Percentiles rank a stretch among this genome's conserved stretches.
Evolutionary conservation across 805 yeast genomes (phyloP).

Genomic region (Hanseniaspora guilliermondii): DNA sequence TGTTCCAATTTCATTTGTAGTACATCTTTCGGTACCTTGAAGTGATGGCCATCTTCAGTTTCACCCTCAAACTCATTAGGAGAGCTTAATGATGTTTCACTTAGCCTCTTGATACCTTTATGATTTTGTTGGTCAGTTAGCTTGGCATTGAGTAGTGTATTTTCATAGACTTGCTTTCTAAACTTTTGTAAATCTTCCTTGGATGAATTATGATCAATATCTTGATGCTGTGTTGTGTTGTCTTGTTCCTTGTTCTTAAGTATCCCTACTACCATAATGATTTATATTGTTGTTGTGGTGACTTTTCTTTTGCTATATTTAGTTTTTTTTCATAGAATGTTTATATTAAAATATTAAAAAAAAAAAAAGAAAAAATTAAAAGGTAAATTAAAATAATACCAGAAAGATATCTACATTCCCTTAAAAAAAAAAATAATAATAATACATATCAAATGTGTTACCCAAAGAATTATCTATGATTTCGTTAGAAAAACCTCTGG

Average conservation of each 20-base stretch:
- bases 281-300: background rate
- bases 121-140: conserved; percentile 22
- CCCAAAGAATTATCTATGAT: too few relatives aligned
- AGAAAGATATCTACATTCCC: too few relatives aligned
- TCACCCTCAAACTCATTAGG: background rate
- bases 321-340: too few relatives aligned
- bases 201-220: conserved; percentile 18
- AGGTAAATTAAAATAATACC: too few relatives aligned
- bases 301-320: too few relatives aligned
- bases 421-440: too few relatives aligned
- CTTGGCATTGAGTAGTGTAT: conserved; percentile 65
- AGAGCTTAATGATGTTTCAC: conserved; percentile 16
- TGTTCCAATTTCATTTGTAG: conserved; percentile 23
- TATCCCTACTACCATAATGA: conserved; percentile 31
- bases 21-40: conserved; percentile 25
- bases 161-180: conserved; percentile 63
- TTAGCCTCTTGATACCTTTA: conserved; percentile 19
- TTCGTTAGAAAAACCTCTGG: too few relatives aligned
- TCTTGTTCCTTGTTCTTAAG: conserved; percentile 35
- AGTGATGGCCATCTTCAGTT: conserved; percentile 9
- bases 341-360: too few relatives aligned
- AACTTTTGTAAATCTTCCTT: conserved; percentile 26
- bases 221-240: background rate
- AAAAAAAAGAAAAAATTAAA: too few relatives aligned
- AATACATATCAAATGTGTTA: too few relatives aligned